Evolutionary conservation across 176 grass and related monocot genomes (phyloP).

Genomic region (Carex pumila): DNA sequence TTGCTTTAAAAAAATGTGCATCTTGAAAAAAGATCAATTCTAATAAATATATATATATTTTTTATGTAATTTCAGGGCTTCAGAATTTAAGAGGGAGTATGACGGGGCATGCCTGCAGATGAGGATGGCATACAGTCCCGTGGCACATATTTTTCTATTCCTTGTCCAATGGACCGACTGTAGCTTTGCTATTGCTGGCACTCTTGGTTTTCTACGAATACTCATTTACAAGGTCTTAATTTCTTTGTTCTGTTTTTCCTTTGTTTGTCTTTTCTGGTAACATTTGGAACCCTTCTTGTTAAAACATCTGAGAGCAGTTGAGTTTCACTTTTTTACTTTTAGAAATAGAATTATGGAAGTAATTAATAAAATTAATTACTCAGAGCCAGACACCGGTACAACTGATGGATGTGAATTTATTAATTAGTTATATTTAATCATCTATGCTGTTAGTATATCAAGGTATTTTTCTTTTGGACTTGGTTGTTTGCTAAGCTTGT

Average conservation of each 20-base stretch:
- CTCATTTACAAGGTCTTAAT: conserved; percentile 65
- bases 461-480: background rate
- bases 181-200: conserved; percentile 57
- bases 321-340: background rate
- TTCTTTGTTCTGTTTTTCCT: background rate
- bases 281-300: background rate
- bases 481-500: background rate
- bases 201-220: conserved; percentile 65
- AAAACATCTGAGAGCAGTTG: background rate
- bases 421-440: background rate
- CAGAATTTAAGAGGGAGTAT: conserved; percentile 62
- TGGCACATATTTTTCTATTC: conserved; percentile 73
- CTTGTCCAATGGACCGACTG: conserved; percentile 73
- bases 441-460: background rate
- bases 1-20: background rate
- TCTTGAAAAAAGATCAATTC: background rate
- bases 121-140: conserved; percentile 60
- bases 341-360: background rate
- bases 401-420: background rate
- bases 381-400: background rate
- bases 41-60: too few species aligned
- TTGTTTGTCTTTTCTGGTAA: background rate
- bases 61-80: conserved; percentile 39
- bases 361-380: background rate
- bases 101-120: conserved; percentile 85